A percentile compares a stretch with the other conserved stretches of the same genome.
phyloP scores from a whole-genome alignment of 768 basidiomycete genomes.

The Tulasnella sp. region DNA sequence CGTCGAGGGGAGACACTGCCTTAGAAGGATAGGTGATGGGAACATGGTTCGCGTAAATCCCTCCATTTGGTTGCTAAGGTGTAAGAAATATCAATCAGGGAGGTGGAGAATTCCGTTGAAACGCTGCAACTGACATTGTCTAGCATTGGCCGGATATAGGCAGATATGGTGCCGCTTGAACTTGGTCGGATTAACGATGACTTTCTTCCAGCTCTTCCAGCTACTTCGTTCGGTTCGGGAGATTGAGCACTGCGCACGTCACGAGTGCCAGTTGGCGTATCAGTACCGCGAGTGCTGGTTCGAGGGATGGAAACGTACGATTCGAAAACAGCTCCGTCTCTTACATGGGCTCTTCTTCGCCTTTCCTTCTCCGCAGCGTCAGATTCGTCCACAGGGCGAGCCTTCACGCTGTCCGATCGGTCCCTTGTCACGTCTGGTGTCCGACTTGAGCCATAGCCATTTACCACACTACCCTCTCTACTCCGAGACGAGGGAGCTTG shows the following conservation, averaged over 20 bases:
- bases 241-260: neutral
- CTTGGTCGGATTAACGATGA: slow-evolving; percentile 31
- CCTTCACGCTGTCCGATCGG: slow-evolving; percentile 20
- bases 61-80: slow-evolving; percentile 9
- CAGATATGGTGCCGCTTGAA: slow-evolving; percentile 34
- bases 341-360: slow-evolving; percentile 28
- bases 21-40: slow-evolving; percentile 16
- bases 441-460: neutral
- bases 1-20: slow-evolving; percentile 25
- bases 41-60: slow-evolving; percentile 38
- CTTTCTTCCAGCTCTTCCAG: neutral
- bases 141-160: slow-evolving; percentile 31
- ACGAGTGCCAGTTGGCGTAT: neutral
- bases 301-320: neutral
- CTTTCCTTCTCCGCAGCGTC: slow-evolving; percentile 28
- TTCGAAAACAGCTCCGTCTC: slow-evolving; percentile 33
- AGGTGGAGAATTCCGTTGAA: neutral
- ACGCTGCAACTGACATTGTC: slow-evolving; percentile 21
- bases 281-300: neutral
- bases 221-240: slow-evolving; percentile 2
- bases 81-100: neutral
- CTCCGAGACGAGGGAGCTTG: neutral
- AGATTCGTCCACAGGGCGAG: neutral
- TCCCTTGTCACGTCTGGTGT: slow-evolving; percentile 26
- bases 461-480: slow-evolving; percentile 1